These are phyloP conservation scores for Boechera retrofracta DNA, from an alignment of 345 rosid genomes.

Conservation along the genomic window DNA sequence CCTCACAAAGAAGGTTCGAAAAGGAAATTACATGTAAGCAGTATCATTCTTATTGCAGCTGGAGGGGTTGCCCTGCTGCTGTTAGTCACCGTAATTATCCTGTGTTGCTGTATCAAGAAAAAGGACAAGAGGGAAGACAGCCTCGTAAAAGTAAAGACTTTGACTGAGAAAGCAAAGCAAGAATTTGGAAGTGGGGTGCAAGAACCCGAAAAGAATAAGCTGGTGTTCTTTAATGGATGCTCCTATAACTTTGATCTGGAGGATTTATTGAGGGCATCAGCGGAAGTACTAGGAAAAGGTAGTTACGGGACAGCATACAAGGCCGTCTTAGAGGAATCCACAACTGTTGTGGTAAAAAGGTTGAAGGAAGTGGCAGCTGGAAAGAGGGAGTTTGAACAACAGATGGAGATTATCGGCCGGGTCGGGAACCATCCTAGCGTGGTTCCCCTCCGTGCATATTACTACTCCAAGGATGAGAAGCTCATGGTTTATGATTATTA, in stretches of 20 bases:
- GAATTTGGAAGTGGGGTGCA: conserved; percentile 84
- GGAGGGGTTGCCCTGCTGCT: conserved; percentile 61
- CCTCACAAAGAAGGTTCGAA: conserved; percentile 54
- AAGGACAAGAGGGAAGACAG: conserved; percentile 56
- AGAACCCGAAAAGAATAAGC: conserved; percentile 78
- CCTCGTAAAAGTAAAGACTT: conserved; percentile 57
- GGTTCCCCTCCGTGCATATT: conserved; percentile 79
- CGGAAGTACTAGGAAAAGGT: conserved; percentile 93
- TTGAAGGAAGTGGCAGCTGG: conserved; percentile 79
- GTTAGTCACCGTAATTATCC: conserved; percentile 46
- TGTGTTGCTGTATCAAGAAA: conserved; percentile 69
- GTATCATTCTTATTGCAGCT: conserved; percentile 65
- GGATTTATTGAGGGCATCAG: conserved; percentile 88
- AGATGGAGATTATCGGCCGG: conserved; percentile 80
- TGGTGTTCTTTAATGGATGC: conserved; percentile 85
- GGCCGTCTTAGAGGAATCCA: conserved; percentile 83
- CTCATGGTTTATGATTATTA: conserved; percentile 76
- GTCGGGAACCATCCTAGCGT: conserved; percentile 72
- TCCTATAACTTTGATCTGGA: conserved; percentile 81
- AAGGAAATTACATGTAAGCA: conserved; percentile 59
- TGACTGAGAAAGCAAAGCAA: conserved; percentile 71
- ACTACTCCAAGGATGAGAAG: conserved; percentile 92
- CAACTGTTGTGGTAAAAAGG: conserved; percentile 86
- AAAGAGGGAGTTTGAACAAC: conserved; percentile 89
- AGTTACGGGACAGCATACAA: conserved; percentile 86